A percentile compares a stretch with the other conserved stretches of the same genome.
phyloP scores from a whole-genome alignment of 1,284 basidiomycete genomes.

The Ganoderma sp. region DNA sequence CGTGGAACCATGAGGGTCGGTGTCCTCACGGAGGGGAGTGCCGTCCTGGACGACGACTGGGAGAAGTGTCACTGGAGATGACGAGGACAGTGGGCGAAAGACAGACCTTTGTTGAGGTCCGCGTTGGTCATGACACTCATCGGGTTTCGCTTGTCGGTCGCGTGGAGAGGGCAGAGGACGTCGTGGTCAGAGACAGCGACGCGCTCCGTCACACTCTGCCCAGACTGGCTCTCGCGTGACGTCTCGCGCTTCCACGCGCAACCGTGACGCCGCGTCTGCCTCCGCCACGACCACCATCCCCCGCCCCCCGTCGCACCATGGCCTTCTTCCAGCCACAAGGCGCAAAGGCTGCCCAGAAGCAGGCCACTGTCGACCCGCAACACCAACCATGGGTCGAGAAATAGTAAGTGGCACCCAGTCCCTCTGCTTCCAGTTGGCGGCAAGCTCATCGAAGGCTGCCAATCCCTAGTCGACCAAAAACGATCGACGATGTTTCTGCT shows the following conservation, averaged over 20 bases:
- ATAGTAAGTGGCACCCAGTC: slow-evolving; percentile 58
- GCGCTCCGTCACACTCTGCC: slow-evolving; percentile 32
- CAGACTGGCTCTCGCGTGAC: slow-evolving; percentile 30
- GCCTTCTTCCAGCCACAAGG: slow-evolving; percentile 62
- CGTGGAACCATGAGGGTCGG: slow-evolving; percentile 8
- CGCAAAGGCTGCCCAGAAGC: slow-evolving; percentile 49
- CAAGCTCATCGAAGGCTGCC: not conserved
- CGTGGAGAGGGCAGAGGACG: slow-evolving; percentile 20
- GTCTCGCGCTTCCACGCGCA: slow-evolving; percentile 29
- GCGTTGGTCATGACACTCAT: slow-evolving; percentile 37
- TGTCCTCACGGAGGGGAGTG: slow-evolving; percentile 25
- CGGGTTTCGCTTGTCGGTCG: slow-evolving; percentile 8
- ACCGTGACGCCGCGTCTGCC: slow-evolving; percentile 25
- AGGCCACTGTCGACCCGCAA: slow-evolving; percentile 56
- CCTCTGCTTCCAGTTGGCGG: slow-evolving; percentile 8
- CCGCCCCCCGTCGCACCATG: slow-evolving; percentile 31
- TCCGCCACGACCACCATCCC: slow-evolving; percentile 13
- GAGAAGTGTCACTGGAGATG: not conserved
- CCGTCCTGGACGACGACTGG: slow-evolving; percentile 6
- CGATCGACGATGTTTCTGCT: slow-evolving; percentile 96
- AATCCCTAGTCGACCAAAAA: slow-evolving; percentile 85
- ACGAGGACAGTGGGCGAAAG: not conserved
- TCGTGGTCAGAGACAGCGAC: slow-evolving; percentile 24
- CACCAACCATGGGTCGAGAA: slow-evolving; percentile 98
- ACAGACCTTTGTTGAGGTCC: slow-evolving; percentile 33